These are phyloP conservation scores for Hansenula lynferdii DNA, from an alignment of 1,139 yeast genomes.

Conservation along the genomic window DNA sequence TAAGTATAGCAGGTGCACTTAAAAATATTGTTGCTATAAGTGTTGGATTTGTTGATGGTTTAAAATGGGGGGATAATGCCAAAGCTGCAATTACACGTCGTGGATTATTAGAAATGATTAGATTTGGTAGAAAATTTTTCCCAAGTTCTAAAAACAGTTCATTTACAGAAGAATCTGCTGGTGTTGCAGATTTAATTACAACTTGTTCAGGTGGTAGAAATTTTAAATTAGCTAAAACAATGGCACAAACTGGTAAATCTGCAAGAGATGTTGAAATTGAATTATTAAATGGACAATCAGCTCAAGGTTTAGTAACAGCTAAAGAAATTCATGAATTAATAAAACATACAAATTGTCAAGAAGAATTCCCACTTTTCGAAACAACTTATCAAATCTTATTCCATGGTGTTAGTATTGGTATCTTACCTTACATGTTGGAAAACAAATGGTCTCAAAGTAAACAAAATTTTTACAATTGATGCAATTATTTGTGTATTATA, in stretches of 20 bases:
- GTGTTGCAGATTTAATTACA: conserved; percentile 95
- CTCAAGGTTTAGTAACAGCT: conserved; percentile 89
- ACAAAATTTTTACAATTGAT: conserved; percentile 22
- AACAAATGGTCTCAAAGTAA: conserved; percentile 18
- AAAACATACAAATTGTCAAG: conserved; percentile 49
- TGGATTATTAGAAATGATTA: conserved; percentile 82
- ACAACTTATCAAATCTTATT: conserved; percentile 81
- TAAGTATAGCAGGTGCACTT: conserved; percentile 90
- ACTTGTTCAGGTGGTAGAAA: conserved; percentile 97
- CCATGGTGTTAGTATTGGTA: conserved; percentile 60
- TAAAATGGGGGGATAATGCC: conserved; percentile 98
- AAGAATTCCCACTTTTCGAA: conserved; percentile 83
- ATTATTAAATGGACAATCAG: conserved; percentile 86
- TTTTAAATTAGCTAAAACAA: conserved; percentile 78
- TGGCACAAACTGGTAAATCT: conserved; percentile 64
- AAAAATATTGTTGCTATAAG: conserved; percentile 92
- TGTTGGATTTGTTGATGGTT: conserved; percentile 93
- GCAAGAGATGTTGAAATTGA: conserved; percentile 80
- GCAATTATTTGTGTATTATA: too few relatives aligned
- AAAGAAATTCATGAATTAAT: conserved; percentile 87
- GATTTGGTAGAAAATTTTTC: conserved; percentile 72
- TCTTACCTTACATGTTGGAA: conserved; percentile 60
- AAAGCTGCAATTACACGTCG: conserved; percentile 95
- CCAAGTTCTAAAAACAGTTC: conserved; percentile 70
- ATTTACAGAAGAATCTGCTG: conserved; percentile 88